Conservation (phyloP, 257 asterid genomes). For the Paraleonurus japonicus region DNA sequence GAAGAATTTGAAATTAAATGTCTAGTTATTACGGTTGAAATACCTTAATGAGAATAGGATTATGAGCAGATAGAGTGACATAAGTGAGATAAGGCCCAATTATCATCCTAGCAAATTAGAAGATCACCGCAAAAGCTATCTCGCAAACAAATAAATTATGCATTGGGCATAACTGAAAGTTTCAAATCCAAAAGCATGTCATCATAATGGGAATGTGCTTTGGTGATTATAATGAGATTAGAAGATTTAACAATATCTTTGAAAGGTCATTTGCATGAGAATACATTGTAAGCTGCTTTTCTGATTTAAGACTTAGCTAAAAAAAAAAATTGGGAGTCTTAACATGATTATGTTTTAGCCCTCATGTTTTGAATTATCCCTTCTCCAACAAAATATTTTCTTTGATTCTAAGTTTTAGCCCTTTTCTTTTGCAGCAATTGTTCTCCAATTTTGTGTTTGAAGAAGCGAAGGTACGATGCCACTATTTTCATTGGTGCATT, state of each 20-base stretch:
- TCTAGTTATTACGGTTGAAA: not conserved
- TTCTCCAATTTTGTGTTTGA: too few species aligned
- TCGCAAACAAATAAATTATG: slow-evolving; percentile 13
- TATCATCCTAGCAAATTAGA: slow-evolving; percentile 78
- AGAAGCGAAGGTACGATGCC: too few species aligned
- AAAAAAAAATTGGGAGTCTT: too few species aligned
- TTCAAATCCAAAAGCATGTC: too few species aligned
- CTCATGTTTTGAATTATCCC: too few species aligned
- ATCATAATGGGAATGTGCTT: not conserved
- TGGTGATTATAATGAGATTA: not conserved
- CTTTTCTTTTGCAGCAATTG: too few species aligned
- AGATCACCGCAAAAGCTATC: slow-evolving; percentile 63
- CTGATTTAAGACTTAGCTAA: too few species aligned
- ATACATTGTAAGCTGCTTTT: slow-evolving; percentile 2
- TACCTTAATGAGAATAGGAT: slow-evolving; percentile 80
- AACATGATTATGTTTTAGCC: too few species aligned
- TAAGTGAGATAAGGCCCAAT: slow-evolving; percentile 79
- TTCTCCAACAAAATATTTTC: too few species aligned
- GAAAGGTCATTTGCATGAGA: slow-evolving; percentile 6
- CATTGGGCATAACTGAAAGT: not conserved
- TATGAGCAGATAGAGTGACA: slow-evolving; percentile 59
- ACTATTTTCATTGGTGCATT: too few species aligned
- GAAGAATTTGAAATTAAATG: not conserved
- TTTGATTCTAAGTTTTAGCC: too few species aligned
- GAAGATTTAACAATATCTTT: not conserved